These are phyloP conservation scores for Penicillium desertorum DNA, from an alignment of 495 filamentous ascomycete genomes.

Conservation along the genomic window DNA sequence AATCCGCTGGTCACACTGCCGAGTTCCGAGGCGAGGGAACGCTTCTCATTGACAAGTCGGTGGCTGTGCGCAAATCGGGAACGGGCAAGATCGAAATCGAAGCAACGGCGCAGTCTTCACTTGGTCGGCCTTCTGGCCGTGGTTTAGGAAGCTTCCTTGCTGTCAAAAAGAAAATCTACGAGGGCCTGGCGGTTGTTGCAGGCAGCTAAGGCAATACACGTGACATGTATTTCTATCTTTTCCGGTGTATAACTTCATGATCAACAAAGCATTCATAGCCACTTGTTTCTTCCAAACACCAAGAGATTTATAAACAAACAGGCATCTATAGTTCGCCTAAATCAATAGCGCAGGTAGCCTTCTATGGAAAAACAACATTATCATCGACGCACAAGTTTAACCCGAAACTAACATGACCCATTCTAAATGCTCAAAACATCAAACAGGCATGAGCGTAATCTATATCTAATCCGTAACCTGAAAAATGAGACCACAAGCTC, in stretches of 20 bases:
- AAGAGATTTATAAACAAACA: neutral
- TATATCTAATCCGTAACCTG: conserved; percentile 4
- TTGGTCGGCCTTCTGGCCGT: conserved; percentile 34
- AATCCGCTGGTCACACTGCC: conserved; percentile 75
- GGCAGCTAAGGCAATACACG: conserved; percentile 51
- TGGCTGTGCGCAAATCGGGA: conserved; percentile 84
- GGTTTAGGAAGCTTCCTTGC: conserved; percentile 63
- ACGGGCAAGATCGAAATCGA: conserved; percentile 90
- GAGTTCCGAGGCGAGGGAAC: conserved; percentile 95
- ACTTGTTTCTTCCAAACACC: neutral
- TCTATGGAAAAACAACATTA: neutral
- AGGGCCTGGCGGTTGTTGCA: conserved; percentile 75
- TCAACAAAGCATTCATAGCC: conserved; percentile 2
- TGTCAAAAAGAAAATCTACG: conserved; percentile 80
- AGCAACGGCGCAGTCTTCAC: conserved; percentile 56
- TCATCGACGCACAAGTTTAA: neutral
- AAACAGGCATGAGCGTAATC: neutral
- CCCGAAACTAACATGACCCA: neutral
- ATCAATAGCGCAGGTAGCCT: neutral
- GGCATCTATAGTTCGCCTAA: neutral
- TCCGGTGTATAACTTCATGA: conserved; percentile 16
- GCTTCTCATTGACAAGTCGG: conserved; percentile 79
- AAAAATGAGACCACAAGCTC: neutral
- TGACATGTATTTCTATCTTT: conserved; percentile 19
- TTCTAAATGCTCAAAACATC: neutral